Evolutionary conservation across 257 asterid species (phyloP).

Genomic region (Solanum megistacrolobum): DNA sequence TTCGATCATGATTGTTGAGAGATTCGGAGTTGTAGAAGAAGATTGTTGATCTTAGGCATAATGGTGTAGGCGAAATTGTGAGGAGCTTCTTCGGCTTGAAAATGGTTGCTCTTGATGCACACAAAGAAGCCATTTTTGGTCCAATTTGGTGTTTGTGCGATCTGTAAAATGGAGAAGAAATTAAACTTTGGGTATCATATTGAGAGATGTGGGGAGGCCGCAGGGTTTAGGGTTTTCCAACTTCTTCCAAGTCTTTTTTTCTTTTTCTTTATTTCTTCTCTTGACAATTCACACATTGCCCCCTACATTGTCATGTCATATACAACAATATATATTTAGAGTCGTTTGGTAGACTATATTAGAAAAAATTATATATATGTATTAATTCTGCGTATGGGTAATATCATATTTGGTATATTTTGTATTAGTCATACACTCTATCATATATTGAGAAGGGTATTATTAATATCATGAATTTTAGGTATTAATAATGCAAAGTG

Average conservation of each 20-base stretch:
- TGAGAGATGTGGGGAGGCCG: background rate
- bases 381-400: too few species aligned
- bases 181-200: background rate
- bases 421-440: too few species aligned
- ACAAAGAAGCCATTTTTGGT: background rate
- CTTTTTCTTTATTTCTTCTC: background rate
- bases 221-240: background rate
- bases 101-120: background rate
- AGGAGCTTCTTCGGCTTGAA: background rate
- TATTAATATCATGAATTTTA: too few species aligned
- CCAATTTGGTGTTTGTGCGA: background rate
- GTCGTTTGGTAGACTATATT: too few species aligned
- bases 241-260: background rate
- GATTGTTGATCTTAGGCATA: background rate
- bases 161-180: background rate
- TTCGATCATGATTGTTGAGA: background rate
- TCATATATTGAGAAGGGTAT: too few species aligned
- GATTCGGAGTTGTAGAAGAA: background rate
- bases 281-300: too few species aligned
- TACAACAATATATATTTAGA: too few species aligned
- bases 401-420: too few species aligned
- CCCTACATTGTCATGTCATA: too few species aligned
- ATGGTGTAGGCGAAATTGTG: background rate
- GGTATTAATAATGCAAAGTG: too few species aligned
- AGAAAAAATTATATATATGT: too few species aligned